These are phyloP conservation scores for Cystobasidium tubakii DNA, from an alignment of 768 basidiomycete genomes.

Conservation along the genomic window DNA sequence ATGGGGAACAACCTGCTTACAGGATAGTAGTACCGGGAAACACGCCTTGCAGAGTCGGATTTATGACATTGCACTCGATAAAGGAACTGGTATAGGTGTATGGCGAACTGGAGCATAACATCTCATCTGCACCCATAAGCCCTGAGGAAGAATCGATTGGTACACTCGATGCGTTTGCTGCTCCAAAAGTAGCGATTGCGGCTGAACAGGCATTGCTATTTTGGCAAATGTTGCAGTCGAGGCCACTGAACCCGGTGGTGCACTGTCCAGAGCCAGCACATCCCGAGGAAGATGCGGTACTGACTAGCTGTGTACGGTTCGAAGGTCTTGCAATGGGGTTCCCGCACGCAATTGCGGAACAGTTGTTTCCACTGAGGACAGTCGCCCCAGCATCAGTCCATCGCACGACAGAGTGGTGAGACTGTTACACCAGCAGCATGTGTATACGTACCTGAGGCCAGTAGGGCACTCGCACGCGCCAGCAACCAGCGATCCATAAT, in stretches of 20 bases:
- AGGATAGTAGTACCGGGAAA: conserved; percentile 67
- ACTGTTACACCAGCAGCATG: too few species aligned
- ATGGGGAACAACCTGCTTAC: conserved; percentile 53
- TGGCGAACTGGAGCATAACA: conserved; percentile 31
- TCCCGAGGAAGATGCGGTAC: not conserved
- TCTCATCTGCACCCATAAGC: not conserved
- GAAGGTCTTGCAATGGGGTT: conserved; percentile 23
- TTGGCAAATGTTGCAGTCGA: conserved; percentile 69
- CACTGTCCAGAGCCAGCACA: conserved; percentile 39
- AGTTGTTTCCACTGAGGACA: conserved; percentile 8
- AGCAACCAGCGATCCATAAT: conserved; percentile 18
- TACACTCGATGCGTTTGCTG: not conserved
- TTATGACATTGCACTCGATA: conserved; percentile 76
- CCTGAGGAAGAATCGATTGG: not conserved
- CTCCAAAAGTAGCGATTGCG: conserved; percentile 54
- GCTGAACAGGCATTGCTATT: conserved; percentile 62
- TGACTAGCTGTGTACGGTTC: conserved; percentile 7
- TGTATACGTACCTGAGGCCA: conserved; percentile 22
- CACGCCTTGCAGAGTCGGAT: conserved; percentile 72
- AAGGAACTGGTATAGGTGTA: conserved; percentile 59
- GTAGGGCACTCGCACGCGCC: conserved; percentile 33
- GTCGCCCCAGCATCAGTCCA: too few species aligned
- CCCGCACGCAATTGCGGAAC: conserved; percentile 18
- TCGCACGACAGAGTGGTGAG: too few species aligned
- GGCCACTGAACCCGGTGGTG: conserved; percentile 63